Conservation (phyloP, 352 stramenopile genomes). For the Pilasporangium apinafurcum region DNA sequence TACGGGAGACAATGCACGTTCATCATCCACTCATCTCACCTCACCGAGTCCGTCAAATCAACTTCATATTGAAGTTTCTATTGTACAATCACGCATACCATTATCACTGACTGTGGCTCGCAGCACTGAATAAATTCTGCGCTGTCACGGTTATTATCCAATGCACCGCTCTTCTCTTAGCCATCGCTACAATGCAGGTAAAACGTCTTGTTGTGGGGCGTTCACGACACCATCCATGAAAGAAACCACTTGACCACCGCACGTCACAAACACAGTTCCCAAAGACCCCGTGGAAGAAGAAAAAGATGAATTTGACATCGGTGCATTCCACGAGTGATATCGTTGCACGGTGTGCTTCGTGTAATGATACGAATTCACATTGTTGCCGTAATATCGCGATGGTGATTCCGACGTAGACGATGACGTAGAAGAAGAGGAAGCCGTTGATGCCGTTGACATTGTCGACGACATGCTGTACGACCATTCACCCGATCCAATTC, state of each 20-base stretch:
- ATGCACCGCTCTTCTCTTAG: too few species aligned
- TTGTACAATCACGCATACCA: too few species aligned
- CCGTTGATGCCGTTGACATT: slow-evolving; percentile 8
- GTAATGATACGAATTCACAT: slow-evolving; percentile 17
- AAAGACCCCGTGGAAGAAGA: slow-evolving; percentile 10
- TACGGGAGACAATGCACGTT: too few species aligned
- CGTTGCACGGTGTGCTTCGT: slow-evolving; percentile 6
- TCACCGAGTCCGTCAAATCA: too few species aligned
- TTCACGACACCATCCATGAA: slow-evolving; percentile 85
- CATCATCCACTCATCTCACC: too few species aligned
- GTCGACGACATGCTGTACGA: slow-evolving; percentile 16
- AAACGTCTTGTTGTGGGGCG: slow-evolving; percentile 44
- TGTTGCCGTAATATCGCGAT: slow-evolving; percentile 18
- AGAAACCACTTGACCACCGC: slow-evolving; percentile 66
- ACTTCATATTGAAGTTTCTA: too few species aligned
- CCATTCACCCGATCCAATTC: slow-evolving; percentile 14
- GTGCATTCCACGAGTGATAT: slow-evolving; percentile 8
- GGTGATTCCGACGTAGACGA: slow-evolving; percentile 12
- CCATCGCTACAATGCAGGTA: slow-evolving; percentile 30
- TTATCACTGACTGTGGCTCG: too few species aligned
- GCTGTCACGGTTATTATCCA: too few species aligned
- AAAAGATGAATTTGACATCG: too few species aligned
- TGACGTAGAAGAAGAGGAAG: slow-evolving; percentile 9
- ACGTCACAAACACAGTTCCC: slow-evolving; percentile 80
- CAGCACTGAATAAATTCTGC: too few species aligned